These are phyloP conservation scores for Zasmidium angulare DNA, from an alignment of 2,329 filamentous ascomycete genomes.

Conservation along the genomic window DNA sequence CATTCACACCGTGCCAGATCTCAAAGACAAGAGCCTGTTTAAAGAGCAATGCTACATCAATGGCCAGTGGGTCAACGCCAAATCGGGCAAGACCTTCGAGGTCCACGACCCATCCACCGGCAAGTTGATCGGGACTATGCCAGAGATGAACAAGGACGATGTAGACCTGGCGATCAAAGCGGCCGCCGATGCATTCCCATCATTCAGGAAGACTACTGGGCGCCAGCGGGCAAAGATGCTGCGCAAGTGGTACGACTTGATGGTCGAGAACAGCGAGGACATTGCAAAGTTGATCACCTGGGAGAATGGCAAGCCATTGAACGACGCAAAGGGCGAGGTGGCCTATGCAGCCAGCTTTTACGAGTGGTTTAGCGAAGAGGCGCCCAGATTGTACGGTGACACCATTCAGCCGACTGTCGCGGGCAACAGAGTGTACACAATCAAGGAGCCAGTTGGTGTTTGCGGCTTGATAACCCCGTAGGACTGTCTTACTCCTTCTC, in stretches of 20 bases:
- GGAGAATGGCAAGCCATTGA: slow-evolving; percentile 84
- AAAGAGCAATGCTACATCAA: slow-evolving; percentile 87
- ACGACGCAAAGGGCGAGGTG: slow-evolving; percentile 72
- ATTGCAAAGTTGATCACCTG: slow-evolving; percentile 80
- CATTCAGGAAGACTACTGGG: slow-evolving; percentile 69
- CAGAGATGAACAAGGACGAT: slow-evolving; percentile 79
- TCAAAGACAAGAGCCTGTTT: slow-evolving; percentile 62
- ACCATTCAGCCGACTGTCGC: slow-evolving; percentile 69
- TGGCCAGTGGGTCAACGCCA: slow-evolving; percentile 84
- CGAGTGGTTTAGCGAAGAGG: slow-evolving; percentile 81
- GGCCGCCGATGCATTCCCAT: slow-evolving; percentile 72
- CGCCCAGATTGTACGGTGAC: slow-evolving; percentile 70
- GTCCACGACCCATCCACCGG: slow-evolving; percentile 84
- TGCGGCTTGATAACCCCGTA: slow-evolving; percentile 77
- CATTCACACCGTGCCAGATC: slow-evolving; percentile 28
- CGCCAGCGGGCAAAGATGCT: slow-evolving; percentile 73
- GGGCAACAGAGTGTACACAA: slow-evolving; percentile 72
- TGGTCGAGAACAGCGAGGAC: slow-evolving; percentile 76
- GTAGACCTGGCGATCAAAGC: slow-evolving; percentile 78
- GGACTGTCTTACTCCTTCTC: neutral
- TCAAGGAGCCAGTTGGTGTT: slow-evolving; percentile 82
- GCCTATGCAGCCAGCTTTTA: slow-evolving; percentile 73
- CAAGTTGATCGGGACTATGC: slow-evolving; percentile 75
- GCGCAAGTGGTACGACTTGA: slow-evolving; percentile 77
- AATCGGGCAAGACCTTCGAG: slow-evolving; percentile 88